These are phyloP conservation scores for Acrodontium crateriforme DNA, from an alignment of 2,329 filamentous ascomycete species.

Conservation along the genomic window DNA sequence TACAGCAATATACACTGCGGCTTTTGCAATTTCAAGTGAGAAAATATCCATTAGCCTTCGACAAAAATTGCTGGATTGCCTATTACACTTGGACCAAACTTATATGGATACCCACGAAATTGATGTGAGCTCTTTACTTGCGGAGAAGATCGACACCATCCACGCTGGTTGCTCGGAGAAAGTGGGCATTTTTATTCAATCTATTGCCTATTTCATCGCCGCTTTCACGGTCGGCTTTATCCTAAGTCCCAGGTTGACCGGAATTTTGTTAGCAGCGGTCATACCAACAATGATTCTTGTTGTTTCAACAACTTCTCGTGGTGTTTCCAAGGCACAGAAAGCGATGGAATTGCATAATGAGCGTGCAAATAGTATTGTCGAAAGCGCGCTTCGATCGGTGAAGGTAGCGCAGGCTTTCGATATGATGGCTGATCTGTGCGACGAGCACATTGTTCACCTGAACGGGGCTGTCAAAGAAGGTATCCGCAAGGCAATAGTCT, in stretches of 20 bases:
- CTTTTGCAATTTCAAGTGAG: slow-evolving; percentile 38
- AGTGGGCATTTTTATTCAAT: slow-evolving; percentile 32
- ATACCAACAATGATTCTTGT: slow-evolving; percentile 35
- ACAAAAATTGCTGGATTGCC: slow-evolving; percentile 32
- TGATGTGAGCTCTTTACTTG: slow-evolving; percentile 34
- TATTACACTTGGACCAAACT: slow-evolving; percentile 37
- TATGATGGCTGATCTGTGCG: slow-evolving; percentile 26
- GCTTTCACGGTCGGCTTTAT: slow-evolving; percentile 34
- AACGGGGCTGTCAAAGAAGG: slow-evolving; percentile 23
- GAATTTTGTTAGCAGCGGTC: slow-evolving; percentile 31
- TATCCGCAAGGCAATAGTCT: slow-evolving; percentile 27
- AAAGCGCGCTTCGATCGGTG: slow-evolving; percentile 32
- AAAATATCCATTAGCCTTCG: slow-evolving; percentile 34
- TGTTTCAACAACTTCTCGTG: slow-evolving; percentile 28
- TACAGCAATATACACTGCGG: slow-evolving; percentile 36
- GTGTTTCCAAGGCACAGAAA: slow-evolving; percentile 27
- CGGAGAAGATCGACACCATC: slow-evolving; percentile 33
- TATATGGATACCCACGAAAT: slow-evolving; percentile 39
- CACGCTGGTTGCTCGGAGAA: slow-evolving; percentile 35
- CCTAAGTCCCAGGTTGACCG: slow-evolving; percentile 28
- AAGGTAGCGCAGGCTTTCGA: slow-evolving; percentile 37
- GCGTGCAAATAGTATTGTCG: slow-evolving; percentile 30
- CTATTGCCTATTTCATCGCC: slow-evolving; percentile 32
- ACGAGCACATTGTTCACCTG: slow-evolving; percentile 24
- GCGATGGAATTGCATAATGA: slow-evolving; percentile 26